phyloP scores from a whole-genome alignment of 768 basidiomycete genomes.

The Lenzites betulinus region DNA sequence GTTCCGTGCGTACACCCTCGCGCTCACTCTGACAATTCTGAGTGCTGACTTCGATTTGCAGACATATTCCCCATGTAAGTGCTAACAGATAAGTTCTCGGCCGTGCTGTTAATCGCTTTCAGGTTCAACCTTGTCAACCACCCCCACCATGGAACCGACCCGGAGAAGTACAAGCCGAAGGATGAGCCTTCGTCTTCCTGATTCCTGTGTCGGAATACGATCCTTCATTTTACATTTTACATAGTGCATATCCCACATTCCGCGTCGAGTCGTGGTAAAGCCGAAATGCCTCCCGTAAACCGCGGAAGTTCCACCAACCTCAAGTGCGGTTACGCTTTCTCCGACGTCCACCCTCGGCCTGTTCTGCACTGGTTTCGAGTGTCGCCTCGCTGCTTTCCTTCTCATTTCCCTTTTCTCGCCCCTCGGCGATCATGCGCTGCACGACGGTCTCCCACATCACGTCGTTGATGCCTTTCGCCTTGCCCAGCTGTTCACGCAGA shows the following conservation, averaged over 20 bases:
- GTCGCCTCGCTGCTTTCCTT: constrained; percentile 9
- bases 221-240: background rate
- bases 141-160: constrained; percentile 81
- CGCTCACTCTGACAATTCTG: background rate
- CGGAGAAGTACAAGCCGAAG: constrained; percentile 65
- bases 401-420: constrained; percentile 32
- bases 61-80: constrained; percentile 78
- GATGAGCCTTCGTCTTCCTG: constrained; percentile 25
- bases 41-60: constrained; percentile 33
- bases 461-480: constrained; percentile 91
- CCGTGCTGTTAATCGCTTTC: background rate
- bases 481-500: constrained; percentile 69
- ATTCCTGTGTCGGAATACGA: constrained; percentile 1
- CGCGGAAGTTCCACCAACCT: background rate
- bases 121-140: constrained; percentile 98
- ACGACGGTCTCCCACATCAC: constrained; percentile 91
- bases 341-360: constrained; percentile 17
- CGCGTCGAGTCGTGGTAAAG: too few species aligned
- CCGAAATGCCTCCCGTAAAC: background rate
- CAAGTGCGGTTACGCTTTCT: constrained; percentile 24
- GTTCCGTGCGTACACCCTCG: constrained; percentile 57
- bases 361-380: constrained; percentile 17
- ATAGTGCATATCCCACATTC: too few species aligned
- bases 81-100: constrained; percentile 1
- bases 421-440: constrained; percentile 53